These are phyloP conservation scores for Lizonia empirigonia DNA, from an alignment of 2,329 filamentous ascomycete species.

Conservation along the genomic window DNA sequence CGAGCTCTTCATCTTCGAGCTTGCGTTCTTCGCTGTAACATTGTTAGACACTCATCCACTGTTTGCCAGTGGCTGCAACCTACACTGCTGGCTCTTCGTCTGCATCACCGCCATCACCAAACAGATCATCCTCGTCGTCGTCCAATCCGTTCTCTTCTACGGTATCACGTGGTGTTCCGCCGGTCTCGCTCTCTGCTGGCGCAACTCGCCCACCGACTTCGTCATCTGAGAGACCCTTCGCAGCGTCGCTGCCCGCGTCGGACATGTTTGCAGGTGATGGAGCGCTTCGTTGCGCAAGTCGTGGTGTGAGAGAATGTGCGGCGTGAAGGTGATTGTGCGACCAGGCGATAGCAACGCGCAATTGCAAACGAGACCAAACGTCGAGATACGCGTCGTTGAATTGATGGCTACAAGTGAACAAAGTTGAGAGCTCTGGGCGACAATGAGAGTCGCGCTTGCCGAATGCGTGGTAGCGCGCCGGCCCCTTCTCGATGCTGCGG, in stretches of 20 bases:
- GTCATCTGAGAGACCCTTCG: slow-evolving; percentile 40
- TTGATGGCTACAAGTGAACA: slow-evolving; percentile 20
- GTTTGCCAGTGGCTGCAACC: slow-evolving; percentile 24
- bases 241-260: slow-evolving; percentile 29
- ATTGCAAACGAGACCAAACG: neutral
- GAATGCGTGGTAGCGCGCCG: slow-evolving; percentile 27
- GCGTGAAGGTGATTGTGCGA: slow-evolving; percentile 1
- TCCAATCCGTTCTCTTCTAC: slow-evolving; percentile 42
- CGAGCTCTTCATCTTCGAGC: slow-evolving; percentile 67
- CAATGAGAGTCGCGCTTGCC: slow-evolving; percentile 25
- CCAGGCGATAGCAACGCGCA: neutral
- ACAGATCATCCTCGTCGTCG: slow-evolving; percentile 51
- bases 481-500: slow-evolving; percentile 40
- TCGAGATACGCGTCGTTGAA: slow-evolving; percentile 15
- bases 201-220: slow-evolving; percentile 42
- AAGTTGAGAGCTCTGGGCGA: slow-evolving; percentile 31
- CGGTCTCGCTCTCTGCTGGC: slow-evolving; percentile 39
- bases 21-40: slow-evolving; percentile 49
- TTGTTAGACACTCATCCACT: slow-evolving; percentile 20
- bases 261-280: slow-evolving; percentile 41
- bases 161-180: slow-evolving; percentile 36
- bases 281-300: slow-evolving; percentile 9
- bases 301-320: neutral
- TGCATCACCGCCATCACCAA: slow-evolving; percentile 52
- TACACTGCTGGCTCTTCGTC: slow-evolving; percentile 39